Evolutionary conservation across 1,284 basidiomycete genomes (phyloP), one percentile per base, ranked within the genome.

Genomic region (Ustilago xerochloae): DNA sequence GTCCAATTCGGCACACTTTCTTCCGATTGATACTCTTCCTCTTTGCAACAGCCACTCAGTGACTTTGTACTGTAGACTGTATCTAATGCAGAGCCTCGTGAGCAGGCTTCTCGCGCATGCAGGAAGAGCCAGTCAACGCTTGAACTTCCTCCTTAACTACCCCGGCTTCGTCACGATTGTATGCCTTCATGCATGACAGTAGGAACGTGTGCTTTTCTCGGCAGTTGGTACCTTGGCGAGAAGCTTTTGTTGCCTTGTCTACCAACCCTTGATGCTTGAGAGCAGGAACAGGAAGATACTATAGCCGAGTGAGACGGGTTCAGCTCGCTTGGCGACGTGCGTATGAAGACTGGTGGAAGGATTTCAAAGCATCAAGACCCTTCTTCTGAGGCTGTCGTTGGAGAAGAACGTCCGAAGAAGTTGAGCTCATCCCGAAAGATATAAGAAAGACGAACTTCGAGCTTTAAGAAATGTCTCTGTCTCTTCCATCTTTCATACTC

Each of bases 171-270:
- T 22, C 22, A 33, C 12, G 22, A 20, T 13, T 36, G 22, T 38
- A 28, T 41, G 39, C 29, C 18, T 22, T 53, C 36, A 59, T 59
- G 63, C 63, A 47, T 41, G 63, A 59, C 54, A 55, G 57, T 52
- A 65, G 56, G 46, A 65, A 60, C 56, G 57, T 65, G 63, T 55
- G 45, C 26, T 41, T 49, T 35, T 18, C 22, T 41, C 41, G 35
- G 26, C 29, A 9, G 28, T 48, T 16, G 46, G 9, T 29, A 7
- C 47, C 13, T 10, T 10, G 41, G 26, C 4, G 41, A 26, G 26
- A 8, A 30, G n/a, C n/a, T 18, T 18, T 47, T 30, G 45, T 13
- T 30, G 24, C 24, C 45, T 30, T n/a, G 45, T 22, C 39, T 26
- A 16, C 12, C 32, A 20, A n/a, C 28, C 13, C 45, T 28, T 45